These are phyloP conservation scores for Candida peoriensis DNA, from an alignment of 805 yeast genomes.

Conservation along the genomic window DNA sequence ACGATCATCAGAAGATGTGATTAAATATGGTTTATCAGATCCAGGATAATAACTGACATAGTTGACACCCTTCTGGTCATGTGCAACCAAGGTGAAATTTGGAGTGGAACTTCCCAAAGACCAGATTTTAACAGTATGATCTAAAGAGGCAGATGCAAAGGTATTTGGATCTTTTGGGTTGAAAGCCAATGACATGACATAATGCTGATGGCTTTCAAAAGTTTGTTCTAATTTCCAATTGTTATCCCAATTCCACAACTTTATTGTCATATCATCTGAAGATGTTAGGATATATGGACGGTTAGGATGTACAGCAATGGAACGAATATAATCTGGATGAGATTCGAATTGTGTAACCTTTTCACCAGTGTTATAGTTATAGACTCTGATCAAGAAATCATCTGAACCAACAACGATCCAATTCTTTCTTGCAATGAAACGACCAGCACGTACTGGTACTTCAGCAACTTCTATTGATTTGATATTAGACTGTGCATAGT, in stretches of 20 bases:
- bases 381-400: slow-evolving; percentile 90
- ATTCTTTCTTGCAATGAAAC: slow-evolving; percentile 90
- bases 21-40: slow-evolving; percentile 93
- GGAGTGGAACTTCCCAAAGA: slow-evolving; percentile 82
- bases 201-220: slow-evolving; percentile 94
- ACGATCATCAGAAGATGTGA: slow-evolving; percentile 87
- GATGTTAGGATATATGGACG: slow-evolving; percentile 86
- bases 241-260: slow-evolving; percentile 97
- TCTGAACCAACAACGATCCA: slow-evolving; percentile 97
- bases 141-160: slow-evolving; percentile 95
- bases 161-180: slow-evolving; percentile 98
- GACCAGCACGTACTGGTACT: slow-evolving; percentile 93
- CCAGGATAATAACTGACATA: slow-evolving; percentile 96
- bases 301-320: slow-evolving; percentile 90
- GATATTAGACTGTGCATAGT: slow-evolving; percentile 48
- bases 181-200: slow-evolving; percentile 89
- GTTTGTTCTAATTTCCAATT: slow-evolving; percentile 87
- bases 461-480: slow-evolving; percentile 93
- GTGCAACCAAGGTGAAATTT: slow-evolving; percentile 87
- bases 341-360: slow-evolving; percentile 94
- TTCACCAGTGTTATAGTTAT: slow-evolving; percentile 93
- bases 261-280: slow-evolving; percentile 87
- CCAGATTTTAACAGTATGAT: slow-evolving; percentile 96
- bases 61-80: slow-evolving; percentile 90
- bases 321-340: slow-evolving; percentile 94